phyloP scores from a whole-genome alignment of 768 basidiomycete species.

The Kockovaella imperatae region DNA sequence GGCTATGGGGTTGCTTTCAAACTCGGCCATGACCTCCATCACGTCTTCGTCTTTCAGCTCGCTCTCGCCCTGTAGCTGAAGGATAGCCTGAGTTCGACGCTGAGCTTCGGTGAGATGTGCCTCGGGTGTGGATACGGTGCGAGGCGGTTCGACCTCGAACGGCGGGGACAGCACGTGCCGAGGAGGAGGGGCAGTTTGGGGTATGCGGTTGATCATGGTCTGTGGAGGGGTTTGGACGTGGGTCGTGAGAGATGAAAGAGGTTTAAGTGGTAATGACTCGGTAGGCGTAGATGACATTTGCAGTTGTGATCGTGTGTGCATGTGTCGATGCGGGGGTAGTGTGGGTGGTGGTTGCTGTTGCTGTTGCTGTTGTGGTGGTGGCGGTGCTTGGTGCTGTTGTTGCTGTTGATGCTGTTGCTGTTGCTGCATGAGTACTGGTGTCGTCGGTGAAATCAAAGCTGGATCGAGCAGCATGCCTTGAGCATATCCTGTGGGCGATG shows the following conservation, averaged over 20 bases:
- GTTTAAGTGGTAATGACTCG: too few relatives aligned
- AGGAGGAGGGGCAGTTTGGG: too few relatives aligned
- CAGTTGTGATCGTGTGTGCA: too few relatives aligned
- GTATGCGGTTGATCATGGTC: too few relatives aligned
- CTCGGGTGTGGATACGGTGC: too few relatives aligned
- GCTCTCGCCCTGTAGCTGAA: slow-evolving; percentile 13
- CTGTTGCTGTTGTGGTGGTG: slow-evolving; percentile 3
- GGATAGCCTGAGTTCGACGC: slow-evolving; percentile 23
- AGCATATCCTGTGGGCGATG: neutral
- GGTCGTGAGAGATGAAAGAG: neutral
- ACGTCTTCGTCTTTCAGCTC: slow-evolving; percentile 31
- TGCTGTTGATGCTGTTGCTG: slow-evolving; percentile 5
- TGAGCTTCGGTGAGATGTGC: slow-evolving; percentile 19
- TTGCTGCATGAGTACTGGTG: neutral
- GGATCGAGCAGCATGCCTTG: too few relatives aligned
- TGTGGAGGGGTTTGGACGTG: neutral
- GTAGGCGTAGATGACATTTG: too few relatives aligned
- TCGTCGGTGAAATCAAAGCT: neutral
- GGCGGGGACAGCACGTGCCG: too few relatives aligned
- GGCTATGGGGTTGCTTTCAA: slow-evolving; percentile 20
- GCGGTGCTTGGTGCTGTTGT: slow-evolving; percentile 7
- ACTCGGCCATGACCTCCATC: slow-evolving; percentile 28
- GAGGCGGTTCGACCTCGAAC: too few relatives aligned
- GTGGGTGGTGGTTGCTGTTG: neutral
- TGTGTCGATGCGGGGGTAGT: neutral